Evolutionary conservation across 169 alveolate species (phyloP).

Genomic region (Haemoproteus tartakovskyi): DNA sequence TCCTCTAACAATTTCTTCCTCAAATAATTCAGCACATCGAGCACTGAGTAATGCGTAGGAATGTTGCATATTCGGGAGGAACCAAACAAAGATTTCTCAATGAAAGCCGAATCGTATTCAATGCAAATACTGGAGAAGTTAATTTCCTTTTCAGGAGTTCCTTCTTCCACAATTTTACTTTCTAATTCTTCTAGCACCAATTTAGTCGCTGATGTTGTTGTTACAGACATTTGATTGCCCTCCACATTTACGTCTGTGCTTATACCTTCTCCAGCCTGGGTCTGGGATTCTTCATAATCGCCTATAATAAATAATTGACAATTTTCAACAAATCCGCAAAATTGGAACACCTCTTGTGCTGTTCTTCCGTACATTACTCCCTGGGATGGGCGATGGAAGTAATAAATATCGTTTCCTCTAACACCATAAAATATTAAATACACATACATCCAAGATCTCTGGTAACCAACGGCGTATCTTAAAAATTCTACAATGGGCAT

Average conservation of each 20-base stretch:
- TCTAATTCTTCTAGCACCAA: slow-evolving; percentile 3
- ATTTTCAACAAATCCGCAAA: slow-evolving; percentile 17
- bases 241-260: neutral
- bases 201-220: neutral
- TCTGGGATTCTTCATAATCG: neutral
- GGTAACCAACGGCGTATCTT: slow-evolving; percentile 46
- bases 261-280: neutral
- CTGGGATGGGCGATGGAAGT: slow-evolving; percentile 12
- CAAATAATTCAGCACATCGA: slow-evolving; percentile 18
- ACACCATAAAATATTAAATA: slow-evolving; percentile 20
- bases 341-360: slow-evolving; percentile 18
- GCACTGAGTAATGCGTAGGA: slow-evolving; percentile 43
- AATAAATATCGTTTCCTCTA: slow-evolving; percentile 24
- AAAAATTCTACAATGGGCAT: slow-evolving; percentile 44
- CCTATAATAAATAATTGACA: slow-evolving; percentile 19
- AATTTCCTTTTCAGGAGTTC: slow-evolving; percentile 1
- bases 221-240: neutral
- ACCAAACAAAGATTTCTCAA: slow-evolving; percentile 45
- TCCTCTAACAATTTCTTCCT: slow-evolving; percentile 27
- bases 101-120: slow-evolving; percentile 46
- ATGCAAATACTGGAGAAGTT: slow-evolving; percentile 10
- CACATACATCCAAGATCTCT: slow-evolving; percentile 62
- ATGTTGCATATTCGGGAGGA: slow-evolving; percentile 49
- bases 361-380: slow-evolving; percentile 31
- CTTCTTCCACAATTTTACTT: slow-evolving; percentile 12